Base-by-base conservation (phyloP, 495 filamentous ascomycete genomes). In the Talaromyces borbonicus region DNA sequence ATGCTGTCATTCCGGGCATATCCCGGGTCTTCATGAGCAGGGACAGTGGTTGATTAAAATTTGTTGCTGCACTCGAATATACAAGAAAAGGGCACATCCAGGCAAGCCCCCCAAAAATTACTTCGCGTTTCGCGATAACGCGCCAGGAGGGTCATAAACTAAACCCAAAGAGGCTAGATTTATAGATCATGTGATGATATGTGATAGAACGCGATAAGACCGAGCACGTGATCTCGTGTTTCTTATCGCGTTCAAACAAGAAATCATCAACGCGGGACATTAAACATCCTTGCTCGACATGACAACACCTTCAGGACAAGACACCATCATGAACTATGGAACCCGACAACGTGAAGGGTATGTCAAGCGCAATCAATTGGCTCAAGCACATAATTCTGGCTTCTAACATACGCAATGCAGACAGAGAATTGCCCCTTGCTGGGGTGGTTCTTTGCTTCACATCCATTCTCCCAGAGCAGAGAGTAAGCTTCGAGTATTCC, bases 361-460 rank as follows among this genome's bases (percentile, higher is more conserved):
- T 56, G 62, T 59, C 20, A 12, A 20, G 16, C 8, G 12, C 24
- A 24, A 4, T 26, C 35, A 38, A 38, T 38, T 22, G 8, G n/a
- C n/a, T n/a, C n/a, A n/a, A n/a, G n/a, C 4, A 11, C 18, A n/a
- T 18, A 16, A 16, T 22, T 16, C 35, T 38, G 8, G 35, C n/a
- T 38, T n/a, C 35, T 38, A 20, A 38, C 35, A 38, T 16, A 38
- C 22, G 35, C 16, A 15, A n/a, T 33, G 32, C 51, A 73, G 71
- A 73, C 61, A 71, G 66, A 54, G 69, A 75, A 50, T 69, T 68
- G 41, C 90, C 92, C 41, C 80, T 98, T 50, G 66, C 67, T 46
- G 87, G 88, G 43, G 79, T 87, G 41, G 78, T 95, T 40, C 71
- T 98, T 49, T 98, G 92, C 71, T 95, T 89, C 62, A 98, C 92